These are phyloP conservation scores for Metarhizium humberi DNA, from an alignment of 2,329 filamentous ascomycete species.

Conservation along the genomic window DNA sequence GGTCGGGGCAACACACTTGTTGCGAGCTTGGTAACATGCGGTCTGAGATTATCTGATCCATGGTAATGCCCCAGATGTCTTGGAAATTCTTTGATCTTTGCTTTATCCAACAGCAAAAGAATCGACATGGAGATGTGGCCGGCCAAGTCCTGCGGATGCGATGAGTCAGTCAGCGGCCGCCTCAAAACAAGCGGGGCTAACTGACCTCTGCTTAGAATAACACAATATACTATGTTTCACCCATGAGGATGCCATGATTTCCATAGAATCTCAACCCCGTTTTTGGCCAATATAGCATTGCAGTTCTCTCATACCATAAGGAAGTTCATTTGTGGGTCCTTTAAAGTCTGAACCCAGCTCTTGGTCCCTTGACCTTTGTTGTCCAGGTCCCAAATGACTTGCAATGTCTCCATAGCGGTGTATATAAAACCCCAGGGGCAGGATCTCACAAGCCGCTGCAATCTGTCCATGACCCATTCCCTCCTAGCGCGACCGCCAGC, in stretches of 20 bases:
- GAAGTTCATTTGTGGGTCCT: conserved; percentile 31
- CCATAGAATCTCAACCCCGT: background rate
- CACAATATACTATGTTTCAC: too few species aligned
- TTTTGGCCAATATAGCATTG: background rate
- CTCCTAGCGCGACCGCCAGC: conserved; percentile 31
- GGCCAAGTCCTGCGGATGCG: background rate
- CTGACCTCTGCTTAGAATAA: too few species aligned
- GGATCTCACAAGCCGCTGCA: conserved; percentile 28
- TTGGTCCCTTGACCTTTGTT: conserved; percentile 17
- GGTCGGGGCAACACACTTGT: conserved; percentile 14
- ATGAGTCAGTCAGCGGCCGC: background rate
- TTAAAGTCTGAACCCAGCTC: conserved; percentile 36
- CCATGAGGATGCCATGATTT: background rate
- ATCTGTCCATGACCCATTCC: conserved; percentile 38
- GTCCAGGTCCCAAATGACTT: conserved; percentile 32
- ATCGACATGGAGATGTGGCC: background rate
- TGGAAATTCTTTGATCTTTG: background rate
- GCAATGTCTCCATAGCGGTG: conserved; percentile 35
- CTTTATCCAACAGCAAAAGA: background rate
- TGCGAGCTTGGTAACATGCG: conserved; percentile 8
- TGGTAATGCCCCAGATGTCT: background rate
- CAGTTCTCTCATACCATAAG: conserved; percentile 28
- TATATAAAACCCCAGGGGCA: conserved; percentile 41
- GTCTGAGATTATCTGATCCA: background rate
- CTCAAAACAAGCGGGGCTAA: too few species aligned